Evolutionary conservation across 2,329 filamentous ascomycete genomes (phyloP).

Genomic region (Xylaria sp.): DNA sequence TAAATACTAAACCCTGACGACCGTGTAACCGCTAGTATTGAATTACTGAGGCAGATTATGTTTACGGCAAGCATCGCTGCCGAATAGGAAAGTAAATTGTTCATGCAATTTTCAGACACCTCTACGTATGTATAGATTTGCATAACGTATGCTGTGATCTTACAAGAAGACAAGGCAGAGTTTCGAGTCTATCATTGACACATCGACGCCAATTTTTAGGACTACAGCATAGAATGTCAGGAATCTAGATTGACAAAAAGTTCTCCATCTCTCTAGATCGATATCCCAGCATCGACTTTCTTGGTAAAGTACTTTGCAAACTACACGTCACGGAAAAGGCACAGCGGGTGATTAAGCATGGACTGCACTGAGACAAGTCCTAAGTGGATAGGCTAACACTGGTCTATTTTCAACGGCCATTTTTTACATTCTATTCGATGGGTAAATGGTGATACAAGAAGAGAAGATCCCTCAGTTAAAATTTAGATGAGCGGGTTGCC

Average conservation of each 20-base stretch:
- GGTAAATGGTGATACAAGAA: not conserved
- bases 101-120: not conserved
- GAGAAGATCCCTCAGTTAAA: not conserved
- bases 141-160: not conserved
- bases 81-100: not conserved
- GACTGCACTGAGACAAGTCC: not conserved
- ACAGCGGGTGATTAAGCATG: not conserved
- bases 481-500: constrained; percentile 32
- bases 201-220: not conserved
- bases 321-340: not conserved
- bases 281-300: not conserved
- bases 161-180: not conserved
- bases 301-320: not conserved
- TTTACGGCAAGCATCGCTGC: no score
- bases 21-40: no score
- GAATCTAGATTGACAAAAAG: not conserved
- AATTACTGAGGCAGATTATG: no score
- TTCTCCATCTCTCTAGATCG: not conserved
- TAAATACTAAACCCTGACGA: no score
- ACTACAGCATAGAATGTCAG: not conserved
- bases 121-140: not conserved
- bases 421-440: not conserved
- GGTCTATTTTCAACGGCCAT: no score
- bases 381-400: not conserved
- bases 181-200: not conserved